A percentile compares a stretch with the other conserved stretches of the same genome.
These are phyloP conservation scores for Pseudodiploospora longispora DNA, from an alignment of 2,329 filamentous ascomycete genomes.

Conservation along the genomic window DNA sequence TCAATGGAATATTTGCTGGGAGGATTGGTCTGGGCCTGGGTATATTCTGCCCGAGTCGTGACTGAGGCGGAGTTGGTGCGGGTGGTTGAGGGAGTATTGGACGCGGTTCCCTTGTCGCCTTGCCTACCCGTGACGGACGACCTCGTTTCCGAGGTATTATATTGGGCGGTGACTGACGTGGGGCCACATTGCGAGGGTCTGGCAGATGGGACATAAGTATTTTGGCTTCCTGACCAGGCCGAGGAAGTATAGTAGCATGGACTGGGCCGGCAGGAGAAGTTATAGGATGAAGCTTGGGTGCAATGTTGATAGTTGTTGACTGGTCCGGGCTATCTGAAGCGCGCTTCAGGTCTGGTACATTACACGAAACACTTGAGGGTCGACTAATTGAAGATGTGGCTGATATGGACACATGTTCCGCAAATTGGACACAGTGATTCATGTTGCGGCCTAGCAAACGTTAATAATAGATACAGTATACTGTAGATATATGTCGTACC, in stretches of 20 bases:
- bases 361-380: conserved; percentile 17
- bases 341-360: too few relatives aligned
- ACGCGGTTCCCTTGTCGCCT: conserved; percentile 23
- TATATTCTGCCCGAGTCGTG: conserved; percentile 4
- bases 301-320: conserved; percentile 10
- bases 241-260: conserved; percentile 15
- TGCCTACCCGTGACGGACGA: conserved; percentile 37
- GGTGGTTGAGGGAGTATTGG: conserved; percentile 25
- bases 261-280: conserved; percentile 3
- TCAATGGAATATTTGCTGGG: conserved; percentile 6
- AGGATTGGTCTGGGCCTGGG: conserved; percentile 7
- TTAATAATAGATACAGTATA: background rate
- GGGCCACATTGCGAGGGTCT: background rate
- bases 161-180: background rate
- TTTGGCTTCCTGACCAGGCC: conserved; percentile 11
- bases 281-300: background rate
- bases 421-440: conserved; percentile 35
- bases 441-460: conserved; percentile 34
- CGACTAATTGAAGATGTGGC: conserved; percentile 22
- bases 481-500: conserved; percentile 24
- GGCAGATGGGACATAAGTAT: background rate
- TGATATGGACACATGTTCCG: conserved; percentile 29
- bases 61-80: conserved; percentile 19
- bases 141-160: conserved; percentile 33
- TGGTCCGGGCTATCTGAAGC: conserved; percentile 21